A percentile compares a stretch with the other conserved stretches of the same genome.
These are phyloP conservation scores for Penicillium sp. DNA, from an alignment of 2,329 filamentous ascomycete genomes.

Conservation along the genomic window DNA sequence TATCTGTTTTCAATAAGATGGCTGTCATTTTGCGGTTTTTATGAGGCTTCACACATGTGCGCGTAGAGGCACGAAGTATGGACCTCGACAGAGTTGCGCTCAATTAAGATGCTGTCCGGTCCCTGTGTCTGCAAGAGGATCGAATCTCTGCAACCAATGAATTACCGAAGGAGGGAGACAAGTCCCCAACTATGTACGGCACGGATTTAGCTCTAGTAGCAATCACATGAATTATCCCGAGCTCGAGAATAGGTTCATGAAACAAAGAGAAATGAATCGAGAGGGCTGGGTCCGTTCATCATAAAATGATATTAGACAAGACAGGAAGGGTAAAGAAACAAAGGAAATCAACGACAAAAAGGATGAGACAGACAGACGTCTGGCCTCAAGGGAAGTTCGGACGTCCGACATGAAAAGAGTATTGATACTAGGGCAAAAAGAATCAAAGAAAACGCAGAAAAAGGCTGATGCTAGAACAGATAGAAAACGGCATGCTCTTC, in stretches of 20 bases:
- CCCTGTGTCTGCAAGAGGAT: neutral
- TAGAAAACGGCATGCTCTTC: constrained; percentile 24
- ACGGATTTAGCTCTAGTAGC: neutral
- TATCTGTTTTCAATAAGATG: neutral
- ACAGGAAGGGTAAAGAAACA: constrained; percentile 14
- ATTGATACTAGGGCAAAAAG: constrained; percentile 18
- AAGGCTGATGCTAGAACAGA: constrained; percentile 28
- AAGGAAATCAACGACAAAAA: constrained; percentile 9
- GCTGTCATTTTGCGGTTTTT: neutral
- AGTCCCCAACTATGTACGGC: neutral
- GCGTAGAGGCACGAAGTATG: no score
- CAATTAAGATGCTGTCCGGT: neutral
- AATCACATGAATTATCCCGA: constrained; percentile 14
- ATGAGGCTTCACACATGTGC: no score
- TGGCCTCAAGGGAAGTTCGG: neutral
- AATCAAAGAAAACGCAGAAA: constrained; percentile 16
- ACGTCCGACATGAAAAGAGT: constrained; percentile 11
- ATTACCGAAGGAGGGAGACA: neutral
- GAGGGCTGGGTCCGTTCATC: constrained; percentile 24
- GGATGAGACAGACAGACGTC: neutral
- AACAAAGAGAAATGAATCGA: constrained; percentile 19
- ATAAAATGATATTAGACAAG: constrained; percentile 27
- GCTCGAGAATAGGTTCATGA: constrained; percentile 18
- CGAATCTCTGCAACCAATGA: neutral
- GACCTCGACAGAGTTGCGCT: no score